These are phyloP conservation scores for Pestalotiopsis sp. DNA, from an alignment of 2,329 filamentous ascomycete species.

Conservation along the genomic window DNA sequence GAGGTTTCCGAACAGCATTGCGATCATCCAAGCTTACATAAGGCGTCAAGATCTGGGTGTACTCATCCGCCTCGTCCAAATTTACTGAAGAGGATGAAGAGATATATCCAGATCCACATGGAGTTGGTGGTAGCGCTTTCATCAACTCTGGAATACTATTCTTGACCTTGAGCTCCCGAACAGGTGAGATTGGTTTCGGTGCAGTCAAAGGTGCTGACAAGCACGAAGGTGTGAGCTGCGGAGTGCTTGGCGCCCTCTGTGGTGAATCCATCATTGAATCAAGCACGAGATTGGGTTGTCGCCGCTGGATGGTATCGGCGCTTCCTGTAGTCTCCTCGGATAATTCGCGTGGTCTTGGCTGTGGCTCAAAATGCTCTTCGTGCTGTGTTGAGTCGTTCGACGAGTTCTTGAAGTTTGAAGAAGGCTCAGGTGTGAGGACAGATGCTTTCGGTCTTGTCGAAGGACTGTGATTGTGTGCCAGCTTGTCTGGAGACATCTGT, in stretches of 20 bases:
- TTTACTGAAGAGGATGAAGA: slow-evolving; percentile 22
- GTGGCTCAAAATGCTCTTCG: background rate
- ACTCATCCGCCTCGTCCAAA: slow-evolving; percentile 27
- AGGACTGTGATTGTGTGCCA: no score
- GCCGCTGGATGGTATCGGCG: background rate
- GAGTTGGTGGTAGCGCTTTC: slow-evolving; percentile 54
- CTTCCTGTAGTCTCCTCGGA: background rate
- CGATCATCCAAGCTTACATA: slow-evolving; percentile 5
- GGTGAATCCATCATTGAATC: background rate
- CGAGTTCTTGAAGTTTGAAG: no score
- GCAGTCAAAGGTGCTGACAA: slow-evolving; percentile 41
- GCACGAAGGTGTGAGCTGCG: slow-evolving; percentile 30
- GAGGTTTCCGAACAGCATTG: background rate
- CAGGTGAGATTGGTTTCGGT: slow-evolving; percentile 52
- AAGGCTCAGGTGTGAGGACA: no score
- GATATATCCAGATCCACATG: slow-evolving; percentile 31
- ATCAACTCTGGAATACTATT: slow-evolving; percentile 55
- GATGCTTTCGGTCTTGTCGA: no score
- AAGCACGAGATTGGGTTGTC: background rate
- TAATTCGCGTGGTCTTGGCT: background rate
- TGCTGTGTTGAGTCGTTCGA: no score
- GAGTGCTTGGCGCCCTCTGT: slow-evolving; percentile 27
- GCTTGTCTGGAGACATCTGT: background rate
- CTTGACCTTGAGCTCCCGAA: slow-evolving; percentile 46
- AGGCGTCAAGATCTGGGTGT: slow-evolving; percentile 29